A percentile compares a stretch with the other conserved stretches of the same genome.
phyloP scores from a whole-genome alignment of 106 monocot species.

The Dendrobium officinale region DNA sequence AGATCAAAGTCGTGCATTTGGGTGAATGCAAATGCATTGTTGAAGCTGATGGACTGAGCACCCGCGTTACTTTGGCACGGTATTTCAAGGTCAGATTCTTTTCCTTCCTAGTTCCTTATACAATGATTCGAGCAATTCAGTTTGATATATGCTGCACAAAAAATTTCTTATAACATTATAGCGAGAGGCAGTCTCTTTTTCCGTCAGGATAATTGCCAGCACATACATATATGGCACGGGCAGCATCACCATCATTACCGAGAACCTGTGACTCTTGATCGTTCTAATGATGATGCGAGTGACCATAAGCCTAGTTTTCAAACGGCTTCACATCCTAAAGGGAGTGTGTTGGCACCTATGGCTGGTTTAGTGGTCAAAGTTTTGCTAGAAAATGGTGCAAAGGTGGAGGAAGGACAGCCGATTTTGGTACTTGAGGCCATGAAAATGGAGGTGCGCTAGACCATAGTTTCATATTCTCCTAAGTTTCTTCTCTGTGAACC shows the following conservation, averaged over 20 bases:
- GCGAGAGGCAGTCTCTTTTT: not conserved
- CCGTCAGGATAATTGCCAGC: constrained; percentile 56
- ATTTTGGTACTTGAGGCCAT: constrained; percentile 91
- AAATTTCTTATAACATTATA: not conserved
- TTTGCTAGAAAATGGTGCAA: constrained; percentile 64
- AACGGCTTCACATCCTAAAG: constrained; percentile 48
- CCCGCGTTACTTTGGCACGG: constrained; percentile 46
- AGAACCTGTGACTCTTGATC: constrained; percentile 36
- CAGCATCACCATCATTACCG: constrained; percentile 70
- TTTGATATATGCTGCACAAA: not conserved
- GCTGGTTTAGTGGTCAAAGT: constrained; percentile 91
- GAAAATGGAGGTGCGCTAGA: constrained; percentile 89
- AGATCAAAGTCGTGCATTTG: constrained; percentile 46
- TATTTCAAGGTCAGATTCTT: constrained; percentile 49
- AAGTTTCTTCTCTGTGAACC: not conserved
- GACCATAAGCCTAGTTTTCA: constrained; percentile 28
- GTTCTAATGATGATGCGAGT: constrained; percentile 36
- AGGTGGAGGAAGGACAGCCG: constrained; percentile 75
- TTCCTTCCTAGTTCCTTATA: not conserved
- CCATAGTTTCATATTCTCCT: constrained; percentile 2
- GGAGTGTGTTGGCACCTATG: constrained; percentile 93
- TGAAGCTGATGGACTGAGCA: constrained; percentile 51
- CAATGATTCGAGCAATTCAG: not conserved
- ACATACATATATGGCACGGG: constrained; percentile 87
- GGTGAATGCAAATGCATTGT: constrained; percentile 57